Base-by-base conservation (phyloP, 2,329 filamentous ascomycete species). In the Metarhizium rileyi region DNA sequence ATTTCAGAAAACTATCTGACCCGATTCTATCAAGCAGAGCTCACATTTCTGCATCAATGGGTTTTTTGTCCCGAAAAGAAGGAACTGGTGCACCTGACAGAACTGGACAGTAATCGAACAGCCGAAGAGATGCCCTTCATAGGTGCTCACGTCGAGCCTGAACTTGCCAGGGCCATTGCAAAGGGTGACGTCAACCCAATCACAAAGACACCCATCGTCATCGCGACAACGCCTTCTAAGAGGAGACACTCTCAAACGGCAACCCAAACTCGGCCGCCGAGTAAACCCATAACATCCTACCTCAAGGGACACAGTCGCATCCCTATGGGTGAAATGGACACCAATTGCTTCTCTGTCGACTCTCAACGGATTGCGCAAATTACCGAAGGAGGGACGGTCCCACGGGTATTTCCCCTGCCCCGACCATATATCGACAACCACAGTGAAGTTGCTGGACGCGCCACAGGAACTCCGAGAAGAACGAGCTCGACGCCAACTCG, bases 41-140 rank as follows among this genome's bases (percentile, higher is more conserved):
- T 87, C 57, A 97, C 93, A 0, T 98, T 98, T 61, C 70, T 96
- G 18, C 87, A 97, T 61, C 93, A 96, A 69, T 87, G 93, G 68
- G 91, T 97, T 3, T 98, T 87, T 65, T 97, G 91, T 63, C 90
- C 91, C 0, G 71, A 75, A 35, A 75, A 77, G 40, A 75, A 83
- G 51, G 71, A 81, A 53, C 68, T 97, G 42, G 86, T 95, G 38
- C 83, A 89, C 52, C 74, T 95, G 51, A 93, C 83, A 1, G 73
- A 81, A 14, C 76, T 84, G 0, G 78, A 81, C 1, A 70, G 76
- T 5, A 79, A 79, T 4, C 64, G 89, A 22, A 78, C 83, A 23
- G 71, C 83, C 1, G 78, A 82, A 9, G 78, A 85, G 40, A 83
- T 95, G 75, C 78, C 85, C 1, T 97, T 86, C 59, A 88, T 98